phyloP scores from a whole-genome alignment of 331 rosid species.

The Telfairia occidentalis region DNA sequence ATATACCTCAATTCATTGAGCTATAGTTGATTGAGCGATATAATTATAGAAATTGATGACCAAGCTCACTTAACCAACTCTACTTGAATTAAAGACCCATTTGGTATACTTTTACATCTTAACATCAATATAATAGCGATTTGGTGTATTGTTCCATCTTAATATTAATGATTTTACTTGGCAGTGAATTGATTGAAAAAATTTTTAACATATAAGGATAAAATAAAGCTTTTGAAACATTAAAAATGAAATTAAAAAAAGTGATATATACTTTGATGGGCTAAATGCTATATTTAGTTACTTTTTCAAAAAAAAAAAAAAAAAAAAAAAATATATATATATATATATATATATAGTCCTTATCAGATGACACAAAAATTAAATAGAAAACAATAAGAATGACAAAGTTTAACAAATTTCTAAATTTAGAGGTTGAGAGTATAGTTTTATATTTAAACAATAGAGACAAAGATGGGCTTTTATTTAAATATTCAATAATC shows the following conservation, averaged over 20 bases:
- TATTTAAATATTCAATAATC: background rate
- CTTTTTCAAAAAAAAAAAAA: too few relatives aligned
- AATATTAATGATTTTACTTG: background rate
- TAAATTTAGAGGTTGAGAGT: background rate
- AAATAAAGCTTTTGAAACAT: background rate
- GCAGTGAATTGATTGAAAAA: background rate
- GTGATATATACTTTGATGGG: background rate
- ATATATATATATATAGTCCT: too few relatives aligned
- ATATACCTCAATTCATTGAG: too few relatives aligned
- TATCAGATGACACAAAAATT: background rate
- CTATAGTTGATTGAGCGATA: too few relatives aligned
- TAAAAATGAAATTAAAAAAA: background rate
- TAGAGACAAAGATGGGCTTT: background rate
- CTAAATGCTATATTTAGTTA: too few relatives aligned
- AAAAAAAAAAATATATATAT: too few relatives aligned
- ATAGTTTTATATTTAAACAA: background rate
- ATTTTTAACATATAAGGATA: background rate
- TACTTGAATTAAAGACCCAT: background rate
- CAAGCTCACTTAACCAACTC: background rate
- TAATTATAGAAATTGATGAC: background rate
- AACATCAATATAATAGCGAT: too few relatives aligned
- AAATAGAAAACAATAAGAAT: background rate
- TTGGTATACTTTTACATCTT: background rate
- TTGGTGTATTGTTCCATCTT: background rate
- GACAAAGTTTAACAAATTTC: background rate